These are phyloP conservation scores for Endoconidiophora polonica DNA, from an alignment of 2,329 filamentous ascomycete species.

Conservation along the genomic window DNA sequence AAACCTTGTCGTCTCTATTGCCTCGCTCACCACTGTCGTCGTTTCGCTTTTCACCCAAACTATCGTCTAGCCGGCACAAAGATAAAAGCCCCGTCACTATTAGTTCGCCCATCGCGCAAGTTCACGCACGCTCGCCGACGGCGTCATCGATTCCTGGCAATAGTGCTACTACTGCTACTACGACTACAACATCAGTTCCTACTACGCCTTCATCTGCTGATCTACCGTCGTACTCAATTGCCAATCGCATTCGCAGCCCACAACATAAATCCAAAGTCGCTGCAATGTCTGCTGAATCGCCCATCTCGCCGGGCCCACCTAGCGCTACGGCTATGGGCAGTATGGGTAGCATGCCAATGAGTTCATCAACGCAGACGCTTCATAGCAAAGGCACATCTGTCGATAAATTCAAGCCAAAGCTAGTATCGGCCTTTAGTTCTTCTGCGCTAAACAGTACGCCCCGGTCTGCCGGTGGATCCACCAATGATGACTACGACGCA, in stretches of 20 bases:
- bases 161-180: not conserved
- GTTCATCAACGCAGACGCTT: too few species aligned
- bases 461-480: not conserved
- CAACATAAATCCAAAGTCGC: too few species aligned
- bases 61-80: not conserved
- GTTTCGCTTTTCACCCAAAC: constrained; percentile 26
- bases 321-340: not conserved
- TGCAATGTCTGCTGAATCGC: too few species aligned
- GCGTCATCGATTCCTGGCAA: not conserved
- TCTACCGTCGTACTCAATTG: too few species aligned
- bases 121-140: not conserved
- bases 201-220: too few species aligned
- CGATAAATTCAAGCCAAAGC: constrained; percentile 2
- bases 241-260: too few species aligned
- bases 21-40: constrained; percentile 29
- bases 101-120: not conserved
- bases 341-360: not conserved
- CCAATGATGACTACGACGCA: not conserved
- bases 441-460: constrained; percentile 2
- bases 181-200: not conserved
- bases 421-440: constrained; percentile 6
- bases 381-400: not conserved
- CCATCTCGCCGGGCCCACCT: not conserved
- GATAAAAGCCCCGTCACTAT: not conserved
- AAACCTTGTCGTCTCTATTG: constrained; percentile 21